Base-by-base conservation (phyloP, 768 basidiomycete species). In the Phylloporus arenicola region DNA sequence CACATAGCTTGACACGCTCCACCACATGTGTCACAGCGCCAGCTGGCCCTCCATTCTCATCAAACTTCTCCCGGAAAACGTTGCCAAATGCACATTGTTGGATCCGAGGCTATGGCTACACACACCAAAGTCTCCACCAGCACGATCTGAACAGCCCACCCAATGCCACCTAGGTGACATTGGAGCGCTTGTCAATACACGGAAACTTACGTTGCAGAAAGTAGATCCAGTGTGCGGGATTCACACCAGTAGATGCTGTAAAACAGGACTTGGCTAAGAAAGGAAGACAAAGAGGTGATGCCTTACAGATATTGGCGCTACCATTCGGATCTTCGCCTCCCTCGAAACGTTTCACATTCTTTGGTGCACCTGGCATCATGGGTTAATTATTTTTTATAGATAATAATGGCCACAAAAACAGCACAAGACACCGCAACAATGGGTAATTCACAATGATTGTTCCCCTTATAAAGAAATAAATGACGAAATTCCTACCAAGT, bases 271-370 rank as follows among this genome's bases (percentile, higher is more conserved):
- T 34, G 12, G 16, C 33, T 13, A 37, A 52, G n/a, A 47, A 38
- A 41, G 16, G 19, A 37, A 10, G 30, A 5, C 30, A 39, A 43
- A 43, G 9, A 9, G 14, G 24, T 22, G 5, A 50, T 35, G 20
- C 48, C 71, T 57, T 57, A 80, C 78, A 66, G 42, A 78, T 73
- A 5, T 70, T 77, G 27, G 65, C 68, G 51, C 79, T 79, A 41
- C 79, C 79, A 9, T 67, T 47, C 10, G 72, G 70, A 45, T 81
- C 75, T 54, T 81, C 79, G 2, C 69, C 67, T 17, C 72, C 72
- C 13, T 64, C 57, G 49, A 75, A 77, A 43, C 69, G 70, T 43
- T 64, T 73, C 37, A 73, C 70, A 37, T 71, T 74, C 33, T 64
- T 63, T 1, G 69, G 58, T 16, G 66, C 43, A 53, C 57, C 63